Conservation (phyloP, 75 land plant genomes). For the Pinus taeda region DNA sequence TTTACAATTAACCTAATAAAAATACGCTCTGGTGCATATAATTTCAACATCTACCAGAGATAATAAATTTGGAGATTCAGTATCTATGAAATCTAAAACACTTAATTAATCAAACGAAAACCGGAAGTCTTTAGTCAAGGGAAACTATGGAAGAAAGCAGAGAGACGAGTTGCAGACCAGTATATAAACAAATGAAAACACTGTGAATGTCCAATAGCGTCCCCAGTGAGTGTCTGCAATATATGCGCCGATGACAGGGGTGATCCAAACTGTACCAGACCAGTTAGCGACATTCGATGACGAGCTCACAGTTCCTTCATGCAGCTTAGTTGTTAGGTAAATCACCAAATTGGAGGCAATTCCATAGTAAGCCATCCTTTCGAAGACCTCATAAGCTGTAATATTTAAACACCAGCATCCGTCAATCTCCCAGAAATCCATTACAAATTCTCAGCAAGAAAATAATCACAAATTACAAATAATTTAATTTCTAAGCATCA, state of each 20-base stretch:
- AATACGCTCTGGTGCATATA: too few species aligned
- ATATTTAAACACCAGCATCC: too few species aligned
- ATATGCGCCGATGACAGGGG: conserved; percentile 43
- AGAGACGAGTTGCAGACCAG: background rate
- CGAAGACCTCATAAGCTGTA: conserved; percentile 33
- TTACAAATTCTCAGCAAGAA: background rate
- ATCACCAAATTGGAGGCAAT: conserved; percentile 36
- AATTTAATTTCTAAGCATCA: too few species aligned
- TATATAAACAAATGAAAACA: conserved; percentile 24
- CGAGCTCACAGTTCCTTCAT: conserved; percentile 25
- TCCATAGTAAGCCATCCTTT: conserved; percentile 31
- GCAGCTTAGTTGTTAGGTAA: conserved; percentile 27
- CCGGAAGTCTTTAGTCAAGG: too few species aligned
- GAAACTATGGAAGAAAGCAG: too few species aligned
- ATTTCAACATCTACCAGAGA: too few species aligned
- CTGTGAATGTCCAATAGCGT: conserved; percentile 29
- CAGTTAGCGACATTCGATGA: conserved; percentile 39
- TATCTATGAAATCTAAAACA: too few species aligned
- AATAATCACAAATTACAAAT: background rate
- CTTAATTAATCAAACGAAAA: too few species aligned
- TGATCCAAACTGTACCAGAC: conserved; percentile 35
- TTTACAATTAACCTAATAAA: too few species aligned
- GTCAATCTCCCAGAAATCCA: too few species aligned
- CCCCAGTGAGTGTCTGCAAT: conserved; percentile 41
- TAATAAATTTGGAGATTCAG: too few species aligned